A percentile compares a stretch with the other conserved stretches of the same genome.
Evolutionary conservation across 2,329 filamentous ascomycete genomes (phyloP).

Genomic region (Beauveria medogensis): DNA sequence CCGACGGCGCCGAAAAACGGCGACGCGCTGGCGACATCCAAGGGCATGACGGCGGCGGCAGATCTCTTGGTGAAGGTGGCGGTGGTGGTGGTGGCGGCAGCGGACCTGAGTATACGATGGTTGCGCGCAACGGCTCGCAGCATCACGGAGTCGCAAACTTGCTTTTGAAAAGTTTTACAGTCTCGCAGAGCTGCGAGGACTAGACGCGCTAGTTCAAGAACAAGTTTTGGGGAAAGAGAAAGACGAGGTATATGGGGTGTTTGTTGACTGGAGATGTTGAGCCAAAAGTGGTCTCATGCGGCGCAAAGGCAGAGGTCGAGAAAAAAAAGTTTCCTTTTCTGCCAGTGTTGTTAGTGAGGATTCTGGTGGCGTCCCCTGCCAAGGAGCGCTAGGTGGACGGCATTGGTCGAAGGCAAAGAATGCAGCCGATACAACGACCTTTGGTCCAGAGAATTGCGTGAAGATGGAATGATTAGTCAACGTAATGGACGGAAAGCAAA

Average conservation of each 20-base stretch:
- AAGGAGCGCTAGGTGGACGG: slow-evolving; percentile 5
- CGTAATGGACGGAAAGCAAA: neutral
- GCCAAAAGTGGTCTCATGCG: slow-evolving; percentile 1
- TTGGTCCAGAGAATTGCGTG: too few species aligned
- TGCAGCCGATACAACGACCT: neutral
- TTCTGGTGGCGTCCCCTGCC: slow-evolving; percentile 3
- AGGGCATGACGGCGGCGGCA: slow-evolving; percentile 1
- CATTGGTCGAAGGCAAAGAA: neutral
- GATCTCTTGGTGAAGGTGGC: neutral
- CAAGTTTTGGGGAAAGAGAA: neutral
- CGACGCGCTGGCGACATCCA: slow-evolving; percentile 3
- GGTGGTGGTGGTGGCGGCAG: neutral
- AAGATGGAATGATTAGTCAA: neutral
- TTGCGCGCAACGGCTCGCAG: neutral
- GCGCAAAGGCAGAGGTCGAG: neutral
- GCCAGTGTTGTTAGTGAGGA: neutral
- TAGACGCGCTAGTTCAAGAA: neutral
- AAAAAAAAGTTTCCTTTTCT: neutral
- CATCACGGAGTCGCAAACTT: neutral
- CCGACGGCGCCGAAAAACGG: slow-evolving; percentile 2
- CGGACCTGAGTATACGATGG: neutral
- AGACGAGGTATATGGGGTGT: neutral
- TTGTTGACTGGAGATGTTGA: neutral
- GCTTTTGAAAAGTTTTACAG: neutral
- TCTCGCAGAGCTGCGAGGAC: neutral